Conservation (phyloP, 148 eudicot species). For the Talinum fruticosum region DNA sequence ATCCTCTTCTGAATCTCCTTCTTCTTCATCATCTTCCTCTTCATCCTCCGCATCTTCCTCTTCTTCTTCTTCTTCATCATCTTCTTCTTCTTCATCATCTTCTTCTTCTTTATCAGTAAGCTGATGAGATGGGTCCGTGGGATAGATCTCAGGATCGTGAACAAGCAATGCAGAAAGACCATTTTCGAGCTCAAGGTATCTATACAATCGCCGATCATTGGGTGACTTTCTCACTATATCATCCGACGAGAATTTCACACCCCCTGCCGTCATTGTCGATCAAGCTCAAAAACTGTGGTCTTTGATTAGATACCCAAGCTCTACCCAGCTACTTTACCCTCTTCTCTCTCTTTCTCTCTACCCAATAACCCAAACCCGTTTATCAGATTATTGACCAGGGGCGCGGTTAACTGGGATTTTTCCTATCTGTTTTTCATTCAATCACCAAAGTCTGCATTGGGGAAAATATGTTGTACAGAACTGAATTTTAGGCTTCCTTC, state of each 20-base stretch:
- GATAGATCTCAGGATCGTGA: slow-evolving; percentile 80
- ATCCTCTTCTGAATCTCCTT: slow-evolving; percentile 25
- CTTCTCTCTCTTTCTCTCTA: too few relatives aligned
- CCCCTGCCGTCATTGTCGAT: slow-evolving; percentile 39
- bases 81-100: slow-evolving; percentile 35
- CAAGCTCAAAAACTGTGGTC: background rate
- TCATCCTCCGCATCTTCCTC: slow-evolving; percentile 30
- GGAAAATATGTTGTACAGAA: too few relatives aligned
- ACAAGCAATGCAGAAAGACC: slow-evolving; percentile 84
- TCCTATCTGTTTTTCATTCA: too few relatives aligned
- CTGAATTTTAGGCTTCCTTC: too few relatives aligned
- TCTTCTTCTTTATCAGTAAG: slow-evolving; percentile 18
- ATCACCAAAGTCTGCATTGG: too few relatives aligned
- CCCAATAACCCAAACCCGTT: too few relatives aligned
- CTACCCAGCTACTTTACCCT: background rate
- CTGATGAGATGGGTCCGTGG: slow-evolving; percentile 15
- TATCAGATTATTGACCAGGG: too few relatives aligned
- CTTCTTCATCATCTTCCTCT: slow-evolving; percentile 33
- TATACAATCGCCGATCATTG: slow-evolving; percentile 60
- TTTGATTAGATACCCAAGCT: background rate
- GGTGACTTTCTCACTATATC: slow-evolving; percentile 65
- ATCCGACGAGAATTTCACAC: slow-evolving; percentile 55
- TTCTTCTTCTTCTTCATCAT: slow-evolving; percentile 12
- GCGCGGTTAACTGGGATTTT: too few relatives aligned
- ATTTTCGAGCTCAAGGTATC: slow-evolving; percentile 66